A percentile compares a stretch with the other conserved stretches of the same genome.
phyloP scores from a whole-genome alignment of 2,329 filamentous ascomycete genomes.

The Fonsecaea pedrosoi region DNA sequence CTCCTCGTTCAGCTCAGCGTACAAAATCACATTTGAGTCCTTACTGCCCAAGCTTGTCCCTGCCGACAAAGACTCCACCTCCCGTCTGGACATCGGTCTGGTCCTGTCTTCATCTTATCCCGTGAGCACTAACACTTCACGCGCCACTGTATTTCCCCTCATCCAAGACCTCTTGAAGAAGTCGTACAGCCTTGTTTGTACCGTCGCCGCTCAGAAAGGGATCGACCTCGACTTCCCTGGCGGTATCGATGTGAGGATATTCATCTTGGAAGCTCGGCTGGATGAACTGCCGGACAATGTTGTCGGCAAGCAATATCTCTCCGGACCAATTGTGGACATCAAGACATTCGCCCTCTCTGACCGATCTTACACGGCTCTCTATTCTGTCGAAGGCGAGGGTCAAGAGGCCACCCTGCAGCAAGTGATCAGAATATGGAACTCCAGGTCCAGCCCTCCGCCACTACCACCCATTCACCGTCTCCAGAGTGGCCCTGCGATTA shows the following conservation, averaged over 20 bases:
- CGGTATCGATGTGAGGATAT: slow-evolving; percentile 76
- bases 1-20: slow-evolving; percentile 32
- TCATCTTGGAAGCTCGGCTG: slow-evolving; percentile 63
- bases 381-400: slow-evolving; percentile 47
- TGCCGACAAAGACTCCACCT: slow-evolving; percentile 11
- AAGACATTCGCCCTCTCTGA: slow-evolving; percentile 53
- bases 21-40: slow-evolving; percentile 33
- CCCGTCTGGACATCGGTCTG: slow-evolving; percentile 33
- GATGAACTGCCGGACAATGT: slow-evolving; percentile 14
- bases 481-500: slow-evolving; percentile 31
- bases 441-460: slow-evolving; percentile 25
- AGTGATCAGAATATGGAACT: slow-evolving; percentile 38
- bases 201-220: slow-evolving; percentile 70
- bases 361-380: slow-evolving; percentile 35
- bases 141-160: slow-evolving; percentile 29
- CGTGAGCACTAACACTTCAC: slow-evolving; percentile 20
- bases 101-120: slow-evolving; percentile 31
- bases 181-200: slow-evolving; percentile 78
- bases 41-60: slow-evolving; percentile 33
- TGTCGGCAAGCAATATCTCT: slow-evolving; percentile 28
- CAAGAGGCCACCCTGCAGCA: slow-evolving; percentile 52
- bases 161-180: slow-evolving; percentile 74
- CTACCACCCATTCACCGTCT: not conserved
- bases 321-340: slow-evolving; percentile 60
- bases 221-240: slow-evolving; percentile 70